Conservation (phyloP, 129 eudicot genomes). For the Flaveria ramosissima region DNA sequence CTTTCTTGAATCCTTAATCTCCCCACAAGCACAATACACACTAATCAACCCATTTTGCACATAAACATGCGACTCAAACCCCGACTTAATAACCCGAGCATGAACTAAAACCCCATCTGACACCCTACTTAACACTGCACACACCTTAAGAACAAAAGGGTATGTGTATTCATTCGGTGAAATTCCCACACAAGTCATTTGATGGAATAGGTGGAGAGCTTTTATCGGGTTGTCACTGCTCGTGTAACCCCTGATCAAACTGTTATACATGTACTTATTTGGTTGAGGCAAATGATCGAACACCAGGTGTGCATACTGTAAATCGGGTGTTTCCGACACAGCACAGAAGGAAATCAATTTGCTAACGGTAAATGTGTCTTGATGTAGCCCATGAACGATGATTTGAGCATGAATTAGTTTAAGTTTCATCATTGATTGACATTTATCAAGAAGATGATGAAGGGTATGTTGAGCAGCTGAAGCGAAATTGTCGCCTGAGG, state of each 20-base stretch:
- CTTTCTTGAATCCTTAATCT: conserved; percentile 38
- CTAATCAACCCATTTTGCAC: conserved; percentile 46
- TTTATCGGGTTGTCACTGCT: conserved; percentile 13
- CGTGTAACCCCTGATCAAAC: conserved; percentile 37
- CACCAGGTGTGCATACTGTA: conserved; percentile 32
- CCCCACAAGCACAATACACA: conserved; percentile 35
- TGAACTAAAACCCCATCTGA: conserved; percentile 37
- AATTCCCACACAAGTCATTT: conserved; percentile 31
- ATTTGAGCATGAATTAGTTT: conserved; percentile 43
- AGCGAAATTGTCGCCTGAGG: background rate
- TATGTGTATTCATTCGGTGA: conserved; percentile 40
- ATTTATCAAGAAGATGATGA: conserved; percentile 33
- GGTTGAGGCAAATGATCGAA: conserved; percentile 38
- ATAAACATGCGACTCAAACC: conserved; percentile 36
- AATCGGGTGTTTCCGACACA: conserved; percentile 18
- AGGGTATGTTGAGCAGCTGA: conserved; percentile 35
- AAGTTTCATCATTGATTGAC: conserved; percentile 34
- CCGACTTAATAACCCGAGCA: conserved; percentile 22
- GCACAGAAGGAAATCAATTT: conserved; percentile 39
- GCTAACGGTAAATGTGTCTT: conserved; percentile 37
- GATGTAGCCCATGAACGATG: conserved; percentile 41
- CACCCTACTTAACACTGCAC: conserved; percentile 15
- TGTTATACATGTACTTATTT: conserved; percentile 33
- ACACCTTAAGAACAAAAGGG: conserved; percentile 44
- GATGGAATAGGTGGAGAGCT: conserved; percentile 20